Conservation (phyloP, 225 moss, liverwort and hornwort species). For the Straminergon stramineum region DNA sequence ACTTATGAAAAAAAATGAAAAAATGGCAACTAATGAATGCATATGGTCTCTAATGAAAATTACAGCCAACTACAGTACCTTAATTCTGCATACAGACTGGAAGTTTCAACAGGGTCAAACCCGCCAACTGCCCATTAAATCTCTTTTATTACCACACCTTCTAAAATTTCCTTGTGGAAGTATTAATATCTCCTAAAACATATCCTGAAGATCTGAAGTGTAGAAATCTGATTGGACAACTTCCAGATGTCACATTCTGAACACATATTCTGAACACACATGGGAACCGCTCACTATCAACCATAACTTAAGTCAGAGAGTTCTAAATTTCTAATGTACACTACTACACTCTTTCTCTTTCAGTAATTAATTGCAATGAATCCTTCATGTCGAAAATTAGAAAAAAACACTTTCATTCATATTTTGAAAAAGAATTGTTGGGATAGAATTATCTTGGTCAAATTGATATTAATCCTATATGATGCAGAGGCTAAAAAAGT, state of each 20-base stretch:
- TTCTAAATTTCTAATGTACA: neutral
- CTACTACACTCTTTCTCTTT: neutral
- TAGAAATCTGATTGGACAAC: neutral
- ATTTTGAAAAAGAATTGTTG: rapidly evolving
- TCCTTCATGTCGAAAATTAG: neutral
- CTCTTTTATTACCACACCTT: neutral
- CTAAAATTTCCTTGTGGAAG: too few species aligned
- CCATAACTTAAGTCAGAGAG: neutral
- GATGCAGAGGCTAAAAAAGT: rapidly evolving
- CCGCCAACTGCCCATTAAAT: too few species aligned
- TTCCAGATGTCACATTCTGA: neutral
- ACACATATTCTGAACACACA: neutral
- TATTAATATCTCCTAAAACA: neutral
- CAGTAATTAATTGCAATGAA: neutral
- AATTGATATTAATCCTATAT: rapidly evolving
- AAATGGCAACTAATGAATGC: neutral
- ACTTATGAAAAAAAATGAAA: too few species aligned
- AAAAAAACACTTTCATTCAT: neutral
- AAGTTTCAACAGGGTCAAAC: neutral
- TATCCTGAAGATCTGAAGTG: neutral
- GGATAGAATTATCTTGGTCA: neutral
- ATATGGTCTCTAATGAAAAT: neutral
- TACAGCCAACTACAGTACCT: neutral
- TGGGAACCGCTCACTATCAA: neutral
- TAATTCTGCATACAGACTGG: neutral